These are phyloP conservation scores for Xerocomus amazonicus DNA, from an alignment of 1,284 basidiomycete species.

Conservation along the genomic window DNA sequence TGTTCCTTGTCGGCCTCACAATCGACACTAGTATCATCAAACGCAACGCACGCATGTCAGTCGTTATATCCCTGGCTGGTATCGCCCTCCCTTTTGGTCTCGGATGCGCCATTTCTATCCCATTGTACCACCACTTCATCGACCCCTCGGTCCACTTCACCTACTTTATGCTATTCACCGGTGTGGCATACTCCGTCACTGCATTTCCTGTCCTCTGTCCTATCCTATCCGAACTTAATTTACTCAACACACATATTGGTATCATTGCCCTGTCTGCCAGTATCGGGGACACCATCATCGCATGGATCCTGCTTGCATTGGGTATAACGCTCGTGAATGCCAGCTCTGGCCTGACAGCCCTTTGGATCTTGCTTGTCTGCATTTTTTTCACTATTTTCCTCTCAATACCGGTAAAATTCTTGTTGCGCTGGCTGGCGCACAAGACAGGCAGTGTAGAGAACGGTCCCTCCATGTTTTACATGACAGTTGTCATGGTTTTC, in stretches of 20 bases:
- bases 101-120: slow-evolving; percentile 81
- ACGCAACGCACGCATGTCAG: slow-evolving; percentile 67
- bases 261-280: slow-evolving; percentile 91
- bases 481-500: slow-evolving; percentile 72
- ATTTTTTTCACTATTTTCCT: slow-evolving; percentile 81
- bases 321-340: slow-evolving; percentile 92
- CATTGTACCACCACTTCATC: slow-evolving; percentile 81
- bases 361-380: slow-evolving; percentile 77
- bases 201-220: slow-evolving; percentile 93
- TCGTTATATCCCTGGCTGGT: slow-evolving; percentile 56
- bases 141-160: slow-evolving; percentile 66
- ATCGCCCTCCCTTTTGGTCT: slow-evolving; percentile 80
- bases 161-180: slow-evolving; percentile 92
- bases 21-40: slow-evolving; percentile 80
- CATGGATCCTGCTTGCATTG: slow-evolving; percentile 75
- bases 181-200: slow-evolving; percentile 90
- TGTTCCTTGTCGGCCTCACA: slow-evolving; percentile 87
- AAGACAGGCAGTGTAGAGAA: slow-evolving; percentile 78
- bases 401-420: slow-evolving; percentile 66
- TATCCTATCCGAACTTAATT: slow-evolving; percentile 75
- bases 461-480: slow-evolving; percentile 75
- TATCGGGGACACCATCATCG: slow-evolving; percentile 85
- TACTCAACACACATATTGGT: slow-evolving; percentile 91
- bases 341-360: slow-evolving; percentile 64
- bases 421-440: slow-evolving; percentile 68